These are phyloP conservation scores for Eremochloa ophiuroides DNA, from an alignment of 176 grass and related monocot genomes.

Conservation along the genomic window DNA sequence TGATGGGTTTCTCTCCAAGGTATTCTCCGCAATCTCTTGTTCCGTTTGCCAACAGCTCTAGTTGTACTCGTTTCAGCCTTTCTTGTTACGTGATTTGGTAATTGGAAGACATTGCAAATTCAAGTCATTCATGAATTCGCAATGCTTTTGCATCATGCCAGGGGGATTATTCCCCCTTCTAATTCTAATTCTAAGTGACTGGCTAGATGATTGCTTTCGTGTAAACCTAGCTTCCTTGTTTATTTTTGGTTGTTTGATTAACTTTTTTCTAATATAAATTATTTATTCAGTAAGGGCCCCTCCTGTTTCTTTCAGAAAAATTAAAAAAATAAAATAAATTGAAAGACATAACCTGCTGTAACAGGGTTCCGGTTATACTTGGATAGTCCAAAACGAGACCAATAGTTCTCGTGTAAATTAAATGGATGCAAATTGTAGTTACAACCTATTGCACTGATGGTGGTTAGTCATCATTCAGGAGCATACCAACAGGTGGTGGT, in stretches of 20 bases:
- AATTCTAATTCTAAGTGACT: no score
- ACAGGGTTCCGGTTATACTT: not conserved
- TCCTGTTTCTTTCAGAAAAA: not conserved
- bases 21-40: conserved; percentile 18
- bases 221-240: not conserved
- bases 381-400: not conserved
- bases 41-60: not conserved
- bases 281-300: not conserved
- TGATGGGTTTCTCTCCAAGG: conserved; percentile 93
- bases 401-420: not conserved
- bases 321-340: not conserved
- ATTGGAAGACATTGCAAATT: not conserved
- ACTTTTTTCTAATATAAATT: not conserved
- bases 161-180: not conserved
- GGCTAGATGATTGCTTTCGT: not conserved
- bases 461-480: not conserved
- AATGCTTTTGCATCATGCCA: not conserved
- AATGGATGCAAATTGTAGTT: not conserved
- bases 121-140: not conserved
- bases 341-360: not conserved
- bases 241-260: not conserved
- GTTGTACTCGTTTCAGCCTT: not conserved
- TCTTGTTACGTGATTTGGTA: not conserved
- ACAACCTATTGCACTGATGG: not conserved
- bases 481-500: not conserved